A percentile compares a stretch with the other conserved stretches of the same genome.
These are phyloP conservation scores for Diplocarpon mali DNA, from an alignment of 2,329 filamentous ascomycete genomes.

Conservation along the genomic window DNA sequence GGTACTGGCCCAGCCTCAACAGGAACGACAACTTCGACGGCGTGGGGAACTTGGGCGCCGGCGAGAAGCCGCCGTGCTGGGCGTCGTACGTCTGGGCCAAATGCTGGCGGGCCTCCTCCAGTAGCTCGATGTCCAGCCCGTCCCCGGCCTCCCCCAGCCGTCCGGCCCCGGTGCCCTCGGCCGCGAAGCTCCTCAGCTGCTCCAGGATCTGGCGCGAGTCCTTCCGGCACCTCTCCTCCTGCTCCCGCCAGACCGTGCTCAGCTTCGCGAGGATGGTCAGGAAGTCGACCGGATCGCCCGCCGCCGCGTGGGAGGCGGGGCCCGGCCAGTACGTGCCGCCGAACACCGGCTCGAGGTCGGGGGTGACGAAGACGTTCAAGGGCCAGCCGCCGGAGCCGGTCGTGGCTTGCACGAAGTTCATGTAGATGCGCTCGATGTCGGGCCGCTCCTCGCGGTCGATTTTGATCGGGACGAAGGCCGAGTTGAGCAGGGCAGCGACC, in stretches of 20 bases:
- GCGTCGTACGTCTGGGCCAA: constrained; percentile 74
- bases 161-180: constrained; percentile 62
- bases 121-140: constrained; percentile 74
- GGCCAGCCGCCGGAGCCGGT: constrained; percentile 89
- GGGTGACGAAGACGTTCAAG: constrained; percentile 91
- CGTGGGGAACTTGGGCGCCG: constrained; percentile 79
- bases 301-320: constrained; percentile 28
- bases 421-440: constrained; percentile 90
- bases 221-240: constrained; percentile 70
- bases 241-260: constrained; percentile 62
- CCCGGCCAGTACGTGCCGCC: constrained; percentile 90
- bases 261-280: constrained; percentile 75
- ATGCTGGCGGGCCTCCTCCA: constrained; percentile 80
- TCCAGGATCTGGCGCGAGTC: constrained; percentile 74
- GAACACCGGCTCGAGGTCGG: constrained; percentile 85
- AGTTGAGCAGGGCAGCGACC: constrained; percentile 73
- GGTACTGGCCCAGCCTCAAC: constrained; percentile 61
- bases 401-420: constrained; percentile 95
- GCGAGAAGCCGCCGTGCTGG: constrained; percentile 67
- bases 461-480: constrained; percentile 80
- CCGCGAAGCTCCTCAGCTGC: constrained; percentile 77
- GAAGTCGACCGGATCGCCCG: constrained; percentile 60
- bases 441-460: constrained; percentile 90
- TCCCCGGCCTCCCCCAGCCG: constrained; percentile 43
- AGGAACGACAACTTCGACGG: constrained; percentile 78